Conservation (phyloP, 2,329 filamentous ascomycete species). For the Sphaerulina musiva region DNA sequence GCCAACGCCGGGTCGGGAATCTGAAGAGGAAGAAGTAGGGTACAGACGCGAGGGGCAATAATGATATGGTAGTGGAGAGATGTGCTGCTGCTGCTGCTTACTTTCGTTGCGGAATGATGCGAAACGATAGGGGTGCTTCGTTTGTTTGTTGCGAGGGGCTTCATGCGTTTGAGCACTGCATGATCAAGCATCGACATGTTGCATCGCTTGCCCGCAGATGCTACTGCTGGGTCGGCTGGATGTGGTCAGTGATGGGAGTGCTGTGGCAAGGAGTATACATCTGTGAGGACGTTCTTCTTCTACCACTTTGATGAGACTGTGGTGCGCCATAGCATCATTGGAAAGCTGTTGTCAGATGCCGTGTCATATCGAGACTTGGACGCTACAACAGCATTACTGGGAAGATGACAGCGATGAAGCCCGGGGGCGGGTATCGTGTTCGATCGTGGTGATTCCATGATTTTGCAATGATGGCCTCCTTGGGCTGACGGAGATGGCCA, state of each 20-base stretch:
- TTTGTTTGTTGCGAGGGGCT: conserved; percentile 4
- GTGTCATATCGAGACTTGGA: not conserved
- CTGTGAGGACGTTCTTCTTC: not conserved
- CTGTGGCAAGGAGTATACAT: not conserved
- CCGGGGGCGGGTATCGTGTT: not conserved
- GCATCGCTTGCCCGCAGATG: not conserved
- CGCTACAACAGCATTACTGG: not conserved
- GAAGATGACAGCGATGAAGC: not conserved
- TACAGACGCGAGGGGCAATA: not conserved
- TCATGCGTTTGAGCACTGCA: conserved; percentile 2
- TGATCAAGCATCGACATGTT: not conserved
- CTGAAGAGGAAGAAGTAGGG: not conserved
- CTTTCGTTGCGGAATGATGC: not conserved
- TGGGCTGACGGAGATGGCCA: not conserved
- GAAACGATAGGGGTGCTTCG: not conserved
- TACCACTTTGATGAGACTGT: not conserved
- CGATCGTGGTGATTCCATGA: not conserved
- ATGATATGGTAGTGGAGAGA: not conserved
- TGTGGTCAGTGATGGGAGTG: not conserved
- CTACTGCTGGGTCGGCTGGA: not conserved
- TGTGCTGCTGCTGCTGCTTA: not conserved
- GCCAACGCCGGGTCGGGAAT: not conserved
- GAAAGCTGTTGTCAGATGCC: not conserved
- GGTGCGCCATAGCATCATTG: not conserved
- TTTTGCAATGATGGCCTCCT: not conserved